Base-by-base conservation (phyloP, 805 yeast genomes). In the Debaryomyces prosopidis region DNA sequence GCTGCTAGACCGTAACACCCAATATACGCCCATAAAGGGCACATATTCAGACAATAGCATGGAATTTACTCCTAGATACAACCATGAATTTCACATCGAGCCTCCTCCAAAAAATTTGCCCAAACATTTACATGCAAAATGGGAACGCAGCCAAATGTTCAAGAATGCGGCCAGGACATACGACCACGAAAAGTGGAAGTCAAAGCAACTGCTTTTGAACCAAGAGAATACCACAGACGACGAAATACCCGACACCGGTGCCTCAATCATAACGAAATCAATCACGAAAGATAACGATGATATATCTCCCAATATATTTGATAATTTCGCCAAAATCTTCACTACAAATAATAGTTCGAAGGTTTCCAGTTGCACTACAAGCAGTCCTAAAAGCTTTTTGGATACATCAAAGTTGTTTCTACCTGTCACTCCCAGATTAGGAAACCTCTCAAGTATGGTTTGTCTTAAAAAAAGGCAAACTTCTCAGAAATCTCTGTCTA, bases 91-190 rank as follows among this genome's bases (percentile, higher is more conserved):
- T 34, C 28, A 40, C 15, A 26, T 49, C 5, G 39, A 34, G 7
- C 35, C 44, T 5, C 58, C 57, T 15, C 53, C 56, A 2, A 38
- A 47, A 23, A 23, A 17, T 9, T 39, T 50, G 4, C 54, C 57
- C n/a, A 47, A 46, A 18, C 40, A 45, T 4, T 18, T 41, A 8
- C 47, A 49, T 36, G 48, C 45, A 1, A 55, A 55, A 45, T 54
- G 57, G 57, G 55, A 55, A 39, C 50, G 60, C 39, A 55, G 53
- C 9, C 57, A 54, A 40, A 50, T 52, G 50, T 35, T 54, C 32
- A 49, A 50, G 40, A 50, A 54, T 20, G 43, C 49, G 6, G 58
- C 52, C 5, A 26, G 36, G 18, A 44, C 36, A 4, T 47, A 39
- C 35, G 46, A 42, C 28, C 47, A 47, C 23, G 45, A 43, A 23